A percentile compares a stretch with the other conserved stretches of the same genome.
Conservation (phyloP, 2,329 filamentous ascomycete species). For the Aspergillus aculeatus region DNA sequence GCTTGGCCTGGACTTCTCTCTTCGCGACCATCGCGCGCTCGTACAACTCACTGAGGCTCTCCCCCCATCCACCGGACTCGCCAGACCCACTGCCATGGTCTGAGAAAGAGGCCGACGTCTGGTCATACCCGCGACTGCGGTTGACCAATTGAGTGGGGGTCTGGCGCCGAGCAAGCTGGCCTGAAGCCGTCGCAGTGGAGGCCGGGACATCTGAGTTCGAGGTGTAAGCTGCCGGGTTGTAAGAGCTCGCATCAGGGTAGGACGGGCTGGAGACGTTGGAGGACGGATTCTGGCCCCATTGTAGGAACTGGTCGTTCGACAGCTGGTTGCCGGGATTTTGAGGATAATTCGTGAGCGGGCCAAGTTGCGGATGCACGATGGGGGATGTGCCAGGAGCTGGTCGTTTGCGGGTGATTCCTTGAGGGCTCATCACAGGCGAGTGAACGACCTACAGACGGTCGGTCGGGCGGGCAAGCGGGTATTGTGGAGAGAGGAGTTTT, state of each 20-base stretch:
- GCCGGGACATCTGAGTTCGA: slow-evolving; percentile 53
- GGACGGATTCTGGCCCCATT: slow-evolving; percentile 53
- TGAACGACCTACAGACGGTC: slow-evolving; percentile 13
- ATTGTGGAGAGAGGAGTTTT: not conserved
- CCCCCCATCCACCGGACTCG: slow-evolving; percentile 45
- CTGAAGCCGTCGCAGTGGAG: slow-evolving; percentile 43
- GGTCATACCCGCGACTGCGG: slow-evolving; percentile 40
- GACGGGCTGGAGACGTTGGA: slow-evolving; percentile 29
- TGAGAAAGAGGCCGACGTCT: slow-evolving; percentile 29
- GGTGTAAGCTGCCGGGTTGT: slow-evolving; percentile 27
- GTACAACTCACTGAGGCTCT: slow-evolving; percentile 77
- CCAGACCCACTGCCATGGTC: slow-evolving; percentile 28
- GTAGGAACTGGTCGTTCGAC: slow-evolving; percentile 54
- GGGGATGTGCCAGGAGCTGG: slow-evolving; percentile 70
- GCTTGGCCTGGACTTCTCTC: slow-evolving; percentile 80
- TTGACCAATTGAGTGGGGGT: slow-evolving; percentile 40
- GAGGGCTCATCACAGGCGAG: slow-evolving; percentile 37
- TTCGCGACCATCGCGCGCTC: slow-evolving; percentile 78
- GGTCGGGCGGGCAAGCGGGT: not conserved
- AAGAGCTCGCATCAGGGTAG: slow-evolving; percentile 43
- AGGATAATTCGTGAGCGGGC: slow-evolving; percentile 51
- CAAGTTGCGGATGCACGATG: slow-evolving; percentile 56
- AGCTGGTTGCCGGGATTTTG: slow-evolving; percentile 44
- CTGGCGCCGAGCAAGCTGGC: slow-evolving; percentile 44
- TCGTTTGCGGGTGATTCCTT: slow-evolving; percentile 62